These are phyloP conservation scores for Chlorella sp. DNA, from an alignment of 139 green algal species.

Conservation along the genomic window DNA sequence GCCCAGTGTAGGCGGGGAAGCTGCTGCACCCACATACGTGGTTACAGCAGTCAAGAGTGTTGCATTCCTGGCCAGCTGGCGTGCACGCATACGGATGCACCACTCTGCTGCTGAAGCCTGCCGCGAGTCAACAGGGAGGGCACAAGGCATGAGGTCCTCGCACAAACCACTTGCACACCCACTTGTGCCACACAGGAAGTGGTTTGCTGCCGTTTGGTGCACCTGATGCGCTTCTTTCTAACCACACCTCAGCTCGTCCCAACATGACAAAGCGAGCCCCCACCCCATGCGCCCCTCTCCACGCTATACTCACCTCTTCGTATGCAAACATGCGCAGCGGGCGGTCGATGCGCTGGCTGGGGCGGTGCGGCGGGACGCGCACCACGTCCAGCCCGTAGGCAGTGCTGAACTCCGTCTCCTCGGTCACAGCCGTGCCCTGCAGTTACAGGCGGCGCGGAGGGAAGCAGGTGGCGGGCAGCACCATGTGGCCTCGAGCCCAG, in stretches of 20 bases:
- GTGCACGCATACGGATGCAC: no score
- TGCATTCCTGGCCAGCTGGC: no score
- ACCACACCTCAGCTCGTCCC: neutral
- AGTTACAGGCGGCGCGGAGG: neutral
- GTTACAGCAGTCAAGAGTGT: no score
- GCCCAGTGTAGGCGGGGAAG: no score
- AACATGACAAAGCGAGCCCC: neutral
- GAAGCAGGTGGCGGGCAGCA: neutral
- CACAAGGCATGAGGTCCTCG: no score
- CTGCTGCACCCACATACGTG: neutral
- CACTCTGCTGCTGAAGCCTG: no score
- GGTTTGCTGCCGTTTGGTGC: no score
- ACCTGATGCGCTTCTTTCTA: no score
- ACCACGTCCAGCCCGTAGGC: conserved; percentile 77
- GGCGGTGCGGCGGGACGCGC: conserved; percentile 84
- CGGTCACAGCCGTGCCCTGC: conserved; percentile 59
- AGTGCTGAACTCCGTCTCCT: conserved; percentile 62
- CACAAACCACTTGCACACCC: no score
- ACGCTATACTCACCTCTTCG: neutral
- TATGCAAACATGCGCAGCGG: conserved; percentile 60
- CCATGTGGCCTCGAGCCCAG: no score
- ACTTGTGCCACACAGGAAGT: no score
- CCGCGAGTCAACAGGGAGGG: no score
- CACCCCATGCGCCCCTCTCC: neutral
- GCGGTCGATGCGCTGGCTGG: conserved; percentile 67